Conservation (phyloP, 2,329 filamentous ascomycete genomes). For the Aaosphaeria pasadenensis region DNA sequence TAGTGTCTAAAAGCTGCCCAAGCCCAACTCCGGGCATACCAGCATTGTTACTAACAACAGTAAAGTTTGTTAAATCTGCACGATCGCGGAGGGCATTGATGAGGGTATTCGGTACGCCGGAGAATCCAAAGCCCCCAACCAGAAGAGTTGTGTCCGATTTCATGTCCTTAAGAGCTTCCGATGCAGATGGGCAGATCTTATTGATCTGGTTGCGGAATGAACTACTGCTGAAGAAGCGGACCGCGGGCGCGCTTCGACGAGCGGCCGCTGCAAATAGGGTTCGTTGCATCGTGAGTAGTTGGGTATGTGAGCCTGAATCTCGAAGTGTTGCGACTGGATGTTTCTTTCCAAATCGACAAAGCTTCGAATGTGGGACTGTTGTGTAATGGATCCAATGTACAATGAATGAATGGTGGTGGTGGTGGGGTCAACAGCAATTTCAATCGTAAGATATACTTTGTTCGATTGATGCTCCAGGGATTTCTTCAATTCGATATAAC, state of each 20-base stretch:
- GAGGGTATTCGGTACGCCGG: slow-evolving; percentile 38
- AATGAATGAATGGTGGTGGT: too few species aligned
- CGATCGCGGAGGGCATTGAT: slow-evolving; percentile 39
- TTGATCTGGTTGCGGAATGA: slow-evolving; percentile 33
- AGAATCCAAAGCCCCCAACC: slow-evolving; percentile 39
- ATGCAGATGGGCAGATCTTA: slow-evolving; percentile 37
- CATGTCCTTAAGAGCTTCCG: slow-evolving; percentile 39
- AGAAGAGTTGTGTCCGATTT: slow-evolving; percentile 35
- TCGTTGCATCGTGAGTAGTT: slow-evolving; percentile 26
- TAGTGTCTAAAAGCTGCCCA: slow-evolving; percentile 64
- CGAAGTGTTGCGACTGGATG: too few species aligned
- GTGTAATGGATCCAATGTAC: too few species aligned
- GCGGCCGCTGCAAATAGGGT: slow-evolving; percentile 29
- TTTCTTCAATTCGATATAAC: too few species aligned
- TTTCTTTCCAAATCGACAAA: not conserved
- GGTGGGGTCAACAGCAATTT: too few species aligned
- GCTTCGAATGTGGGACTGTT: not conserved
- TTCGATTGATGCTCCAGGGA: too few species aligned
- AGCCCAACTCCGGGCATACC: slow-evolving; percentile 69
- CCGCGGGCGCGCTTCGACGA: slow-evolving; percentile 25
- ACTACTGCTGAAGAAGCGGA: slow-evolving; percentile 36
- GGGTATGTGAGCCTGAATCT: too few species aligned
- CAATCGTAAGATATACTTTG: too few species aligned
- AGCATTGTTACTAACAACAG: slow-evolving; percentile 79
- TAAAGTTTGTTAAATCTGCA: slow-evolving; percentile 48